Conservation (phyloP, 2,329 filamentous ascomycete species). For the Rosellinia necatrix region DNA sequence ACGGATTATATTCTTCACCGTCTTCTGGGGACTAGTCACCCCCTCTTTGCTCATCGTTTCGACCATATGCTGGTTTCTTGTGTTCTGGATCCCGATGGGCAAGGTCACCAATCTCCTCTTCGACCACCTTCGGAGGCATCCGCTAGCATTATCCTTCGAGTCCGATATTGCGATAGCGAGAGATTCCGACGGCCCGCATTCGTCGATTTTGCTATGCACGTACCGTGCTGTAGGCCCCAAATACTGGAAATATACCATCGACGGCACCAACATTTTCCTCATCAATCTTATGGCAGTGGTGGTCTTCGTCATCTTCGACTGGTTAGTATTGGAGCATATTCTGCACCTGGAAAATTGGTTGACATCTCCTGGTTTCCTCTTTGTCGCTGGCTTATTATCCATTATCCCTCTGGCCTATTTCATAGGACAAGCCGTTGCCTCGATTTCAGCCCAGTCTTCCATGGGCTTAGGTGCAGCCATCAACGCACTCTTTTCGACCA, state of each 20-base stretch:
- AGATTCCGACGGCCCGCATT: conserved; percentile 70
- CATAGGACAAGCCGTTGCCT: conserved; percentile 96
- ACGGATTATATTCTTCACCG: conserved; percentile 91
- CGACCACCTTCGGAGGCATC: conserved; percentile 89
- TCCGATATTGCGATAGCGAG: conserved; percentile 79
- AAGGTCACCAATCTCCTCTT: conserved; percentile 90
- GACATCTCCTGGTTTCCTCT: conserved; percentile 84
- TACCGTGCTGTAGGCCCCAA: conserved; percentile 92
- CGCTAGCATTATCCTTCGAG: conserved; percentile 90
- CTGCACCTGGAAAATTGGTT: conserved; percentile 73
- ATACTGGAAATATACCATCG: conserved; percentile 99
- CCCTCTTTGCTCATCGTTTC: conserved; percentile 86
- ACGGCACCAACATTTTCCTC: conserved; percentile 98
- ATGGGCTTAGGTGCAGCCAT: conserved; percentile 97
- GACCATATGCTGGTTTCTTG: conserved; percentile 89
- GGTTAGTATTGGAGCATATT: conserved; percentile 73
- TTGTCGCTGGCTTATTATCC: conserved; percentile 80
- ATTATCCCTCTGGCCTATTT: conserved; percentile 98
- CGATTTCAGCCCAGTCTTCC: conserved; percentile 96
- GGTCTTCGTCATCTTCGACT: conserved; percentile 93
- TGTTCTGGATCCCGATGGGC: conserved; percentile 98
- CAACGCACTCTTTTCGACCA: conserved; percentile 97
- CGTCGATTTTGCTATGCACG: conserved; percentile 91
- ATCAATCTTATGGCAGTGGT: conserved; percentile 96
- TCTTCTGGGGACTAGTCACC: conserved; percentile 92